Base-by-base conservation (phyloP, 2,329 filamentous ascomycete genomes). In the Myriosclerotinia duriaeana region DNA sequence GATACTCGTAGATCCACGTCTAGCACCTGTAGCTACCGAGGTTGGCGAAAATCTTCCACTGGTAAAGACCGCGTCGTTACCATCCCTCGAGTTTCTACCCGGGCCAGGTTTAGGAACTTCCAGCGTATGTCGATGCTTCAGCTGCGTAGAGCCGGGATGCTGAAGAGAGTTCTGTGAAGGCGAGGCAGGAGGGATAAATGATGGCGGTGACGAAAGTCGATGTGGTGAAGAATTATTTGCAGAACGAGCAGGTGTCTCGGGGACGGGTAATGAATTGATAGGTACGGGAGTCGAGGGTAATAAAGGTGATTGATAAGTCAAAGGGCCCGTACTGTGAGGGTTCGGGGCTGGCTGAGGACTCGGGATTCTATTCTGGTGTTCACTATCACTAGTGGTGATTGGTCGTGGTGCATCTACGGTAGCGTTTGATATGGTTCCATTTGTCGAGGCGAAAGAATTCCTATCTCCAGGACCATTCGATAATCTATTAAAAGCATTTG, bases 101-200 rank as follows among this genome's bases (percentile, higher is more conserved):
- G 87, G 83, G 26, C 83, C 80, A 20, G 83, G 78, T 77, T 89
- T 91, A 9, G 93, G 93, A 0, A 97, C 92, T 78, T 97, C 92
- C 36, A 97, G 83, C 0, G 92, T 97, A 78, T 97, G 90, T 71
- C 93, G 87, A 69, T 97, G 92, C 77, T 90, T 89, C 59, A 94
- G 80, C 65, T 85, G 84, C 26, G 84, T 78, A 42, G 82, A 80
- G 17, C 82, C 81, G 11, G 85, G 80, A 50, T 87, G 83, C 54
- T 67, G 70, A 26, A 66, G 62, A 20, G 73, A 72, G 44, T 53
- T 70, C 15, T 70, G 61, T 17, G 73, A 71, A n/a, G 82, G 77
- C 67, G 83, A 79, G 44, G 79, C 79, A n/a, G 85, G 83, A 1
- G 83, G 79, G 15, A 83, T 60, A 72, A 87, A 85, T 73, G 85